Evolutionary conservation across 169 alveolate genomes (phyloP), one percentile per base, ranked within the genome.

Genomic region (Plasmodium adleri): DNA sequence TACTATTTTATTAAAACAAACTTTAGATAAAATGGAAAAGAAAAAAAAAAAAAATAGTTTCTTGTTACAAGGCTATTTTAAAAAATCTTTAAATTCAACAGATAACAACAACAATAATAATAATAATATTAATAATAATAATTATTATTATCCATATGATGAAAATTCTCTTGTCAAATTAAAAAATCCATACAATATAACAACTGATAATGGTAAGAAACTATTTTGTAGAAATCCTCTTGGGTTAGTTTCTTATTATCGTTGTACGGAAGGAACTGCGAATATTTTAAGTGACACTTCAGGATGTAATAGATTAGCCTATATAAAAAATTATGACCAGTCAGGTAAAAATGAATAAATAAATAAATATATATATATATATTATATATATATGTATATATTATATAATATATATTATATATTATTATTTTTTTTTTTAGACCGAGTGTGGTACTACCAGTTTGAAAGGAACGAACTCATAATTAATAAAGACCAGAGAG

Each of bases 201-300:
- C 10, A 32, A 52, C 20, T 9, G 45, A 15, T 32, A 52, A 3
- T 8, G 9, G 5, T 17, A 45, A 49, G 49, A 74, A 24, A n/a
- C 26, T 43, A 28, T 76, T 63, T 64, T 49, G 89, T 26, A 64
- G 3, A 17, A 22, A 17, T 0, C 91, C 91, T 9, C 39, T 83
- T 2, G 91, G 91, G 49, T 56, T 83, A 9, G 91, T 83, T 2
- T 72, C 74, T 13, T 83, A 83, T 54, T 83, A 83, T 50, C 47
- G 85, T 1, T 83, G 91, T 62, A 62, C 78, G 26, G 91, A 83
- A 26, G 91, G 91, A 26, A 83, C 28, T 17, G 24, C 22, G 13
- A 10, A 58, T 10, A 63, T 26, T 7, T 15, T 83, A 62, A 17
- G 28, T 12, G 91, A 83, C 68, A 20, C 26, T 2, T 83, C 91